These are phyloP conservation scores for Candida multigemmis DNA, from an alignment of 805 yeast species.

Conservation along the genomic window DNA sequence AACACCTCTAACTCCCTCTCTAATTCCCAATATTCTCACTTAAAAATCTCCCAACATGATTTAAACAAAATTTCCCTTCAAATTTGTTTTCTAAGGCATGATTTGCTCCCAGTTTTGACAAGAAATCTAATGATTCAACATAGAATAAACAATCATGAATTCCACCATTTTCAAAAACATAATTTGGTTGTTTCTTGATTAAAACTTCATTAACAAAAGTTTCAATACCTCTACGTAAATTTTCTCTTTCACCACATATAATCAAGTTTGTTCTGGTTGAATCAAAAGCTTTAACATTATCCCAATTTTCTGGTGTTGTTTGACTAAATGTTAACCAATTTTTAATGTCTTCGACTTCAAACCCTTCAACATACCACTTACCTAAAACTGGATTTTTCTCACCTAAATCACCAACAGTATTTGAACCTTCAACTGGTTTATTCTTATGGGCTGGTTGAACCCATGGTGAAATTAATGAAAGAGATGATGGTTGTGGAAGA, in stretches of 20 bases:
- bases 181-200: conserved; percentile 9
- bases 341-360: conserved; percentile 3
- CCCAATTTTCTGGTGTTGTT: conserved; percentile 15
- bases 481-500: conserved; percentile 16
- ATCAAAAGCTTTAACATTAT: conserved; percentile 14
- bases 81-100: conserved; percentile 17
- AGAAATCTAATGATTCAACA: conserved; percentile 23
- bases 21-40: too few species aligned
- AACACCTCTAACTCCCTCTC: background rate
- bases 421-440: conserved; percentile 9
- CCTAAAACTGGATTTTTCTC: conserved; percentile 18
- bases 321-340: conserved; percentile 13
- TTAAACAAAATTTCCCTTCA: conserved; percentile 7
- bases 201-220: conserved; percentile 11
- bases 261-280: conserved; percentile 10
- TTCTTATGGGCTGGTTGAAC: conserved; percentile 19
- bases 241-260: conserved; percentile 24
- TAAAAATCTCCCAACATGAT: conserved; percentile 3
- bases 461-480: conserved; percentile 26
- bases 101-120: conserved; percentile 10
- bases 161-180: conserved; percentile 20
- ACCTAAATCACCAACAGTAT: conserved; percentile 23
- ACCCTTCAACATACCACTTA: conserved; percentile 17
- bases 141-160: conserved; percentile 24
- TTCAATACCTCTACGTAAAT: conserved; percentile 19